phyloP scores from a whole-genome alignment of 2,329 filamentous ascomycete species.

The Aphanoascus verrucosus region DNA sequence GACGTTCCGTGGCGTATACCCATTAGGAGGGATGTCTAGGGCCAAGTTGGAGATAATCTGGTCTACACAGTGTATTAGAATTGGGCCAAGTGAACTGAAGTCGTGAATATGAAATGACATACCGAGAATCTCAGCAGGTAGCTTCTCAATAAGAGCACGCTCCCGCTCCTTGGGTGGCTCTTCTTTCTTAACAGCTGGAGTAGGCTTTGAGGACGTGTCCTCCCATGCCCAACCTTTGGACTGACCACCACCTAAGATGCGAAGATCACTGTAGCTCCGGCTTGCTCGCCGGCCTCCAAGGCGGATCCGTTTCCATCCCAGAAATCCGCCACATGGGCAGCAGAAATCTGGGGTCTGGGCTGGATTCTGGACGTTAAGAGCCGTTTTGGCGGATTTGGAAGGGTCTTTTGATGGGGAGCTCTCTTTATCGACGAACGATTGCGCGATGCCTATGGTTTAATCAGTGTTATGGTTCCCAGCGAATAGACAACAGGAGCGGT shows the following conservation, averaged over 20 bases:
- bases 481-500: constrained; percentile 13
- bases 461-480: neutral
- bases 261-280: constrained; percentile 36
- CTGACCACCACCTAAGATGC: constrained; percentile 24
- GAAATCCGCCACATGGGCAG: constrained; percentile 37
- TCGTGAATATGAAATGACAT: constrained; percentile 28
- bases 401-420: constrained; percentile 23
- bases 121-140: constrained; percentile 63
- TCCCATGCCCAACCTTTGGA: constrained; percentile 37
- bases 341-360: constrained; percentile 32
- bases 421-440: constrained; percentile 35
- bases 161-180: constrained; percentile 21
- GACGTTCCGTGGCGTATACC: constrained; percentile 62
- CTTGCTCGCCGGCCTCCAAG: constrained; percentile 35
- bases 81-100: neutral
- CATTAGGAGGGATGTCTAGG: constrained; percentile 63
- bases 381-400: constrained; percentile 17
- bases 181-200: constrained; percentile 18
- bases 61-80: constrained; percentile 37
- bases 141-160: constrained; percentile 50
- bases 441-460: constrained; percentile 29
- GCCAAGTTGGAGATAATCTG: constrained; percentile 65
- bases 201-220: constrained; percentile 14
- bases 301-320: constrained; percentile 38
- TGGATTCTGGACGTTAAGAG: constrained; percentile 24